phyloP scores from a whole-genome alignment of 345 rosid genomes.

The Dimocarpus longan region DNA sequence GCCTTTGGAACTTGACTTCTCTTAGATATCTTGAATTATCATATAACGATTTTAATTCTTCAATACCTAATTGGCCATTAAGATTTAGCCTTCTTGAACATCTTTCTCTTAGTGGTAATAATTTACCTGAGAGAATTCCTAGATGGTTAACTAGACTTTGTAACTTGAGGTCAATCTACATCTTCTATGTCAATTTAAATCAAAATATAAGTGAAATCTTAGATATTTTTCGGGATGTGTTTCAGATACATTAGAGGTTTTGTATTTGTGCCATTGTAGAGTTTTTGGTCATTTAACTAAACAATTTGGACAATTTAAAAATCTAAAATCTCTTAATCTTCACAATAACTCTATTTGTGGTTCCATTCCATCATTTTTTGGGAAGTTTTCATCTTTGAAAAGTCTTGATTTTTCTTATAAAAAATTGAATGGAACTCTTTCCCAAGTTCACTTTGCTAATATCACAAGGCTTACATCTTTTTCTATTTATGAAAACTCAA shows the following conservation, averaged over 20 bases:
- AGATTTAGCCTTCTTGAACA: no score
- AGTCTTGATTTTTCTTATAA: background rate
- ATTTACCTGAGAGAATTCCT: background rate
- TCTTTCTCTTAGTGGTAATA: background rate
- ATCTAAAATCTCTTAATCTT: no score
- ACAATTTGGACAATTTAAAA: background rate
- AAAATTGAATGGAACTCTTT: background rate
- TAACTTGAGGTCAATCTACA: constrained; percentile 9
- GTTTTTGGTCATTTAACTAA: background rate
- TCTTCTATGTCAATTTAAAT: background rate
- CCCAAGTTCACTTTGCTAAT: background rate
- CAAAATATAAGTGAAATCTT: background rate
- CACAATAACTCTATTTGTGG: background rate
- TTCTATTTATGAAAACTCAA: background rate
- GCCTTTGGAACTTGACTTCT: constrained; percentile 20
- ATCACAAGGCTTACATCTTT: background rate
- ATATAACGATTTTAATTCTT: no score
- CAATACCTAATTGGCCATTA: no score
- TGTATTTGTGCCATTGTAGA: background rate
- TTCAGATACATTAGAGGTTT: background rate
- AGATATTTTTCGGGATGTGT: background rate
- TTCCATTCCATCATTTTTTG: background rate
- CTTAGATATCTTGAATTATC: background rate
- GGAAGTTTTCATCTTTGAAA: background rate
- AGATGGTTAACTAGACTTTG: background rate